Percentiles rank a stretch among this genome's conserved stretches.
Evolutionary conservation across 2,329 filamentous ascomycete genomes (phyloP).

Genomic region (Arthrobotrys musiformis): DNA sequence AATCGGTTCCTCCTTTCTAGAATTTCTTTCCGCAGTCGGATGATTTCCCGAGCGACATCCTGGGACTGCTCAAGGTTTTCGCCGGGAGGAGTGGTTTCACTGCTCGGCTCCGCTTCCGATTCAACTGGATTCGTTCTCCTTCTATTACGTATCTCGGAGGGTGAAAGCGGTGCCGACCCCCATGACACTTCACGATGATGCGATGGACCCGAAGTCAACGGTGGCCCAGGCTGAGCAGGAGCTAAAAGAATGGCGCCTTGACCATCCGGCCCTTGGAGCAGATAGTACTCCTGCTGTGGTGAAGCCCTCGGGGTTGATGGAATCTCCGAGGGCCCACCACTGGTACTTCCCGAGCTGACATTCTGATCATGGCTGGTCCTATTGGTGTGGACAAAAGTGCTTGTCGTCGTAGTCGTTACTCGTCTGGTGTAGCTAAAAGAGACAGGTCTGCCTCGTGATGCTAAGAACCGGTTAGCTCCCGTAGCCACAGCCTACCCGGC

Average conservation of each 20-base stretch:
- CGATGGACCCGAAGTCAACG: no score
- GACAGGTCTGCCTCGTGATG: neutral
- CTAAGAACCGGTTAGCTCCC: neutral
- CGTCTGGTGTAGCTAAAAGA: conserved; percentile 30
- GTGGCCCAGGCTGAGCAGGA: neutral
- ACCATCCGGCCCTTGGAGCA: conserved; percentile 38
- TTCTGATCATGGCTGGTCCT: neutral
- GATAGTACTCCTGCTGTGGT: conserved; percentile 22
- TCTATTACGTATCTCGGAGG: no score
- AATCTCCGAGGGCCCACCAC: neutral
- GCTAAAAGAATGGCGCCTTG: conserved; percentile 29
- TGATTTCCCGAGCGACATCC: neutral
- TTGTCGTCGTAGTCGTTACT: conserved; percentile 33
- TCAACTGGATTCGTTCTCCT: no score
- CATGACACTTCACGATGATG: no score
- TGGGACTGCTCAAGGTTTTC: neutral
- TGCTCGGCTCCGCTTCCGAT: neutral
- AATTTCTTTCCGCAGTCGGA: neutral
- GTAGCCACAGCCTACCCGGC: neutral
- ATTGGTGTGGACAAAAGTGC: conserved; percentile 7
- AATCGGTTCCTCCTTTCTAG: no score
- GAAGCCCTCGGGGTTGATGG: neutral
- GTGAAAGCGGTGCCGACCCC: no score
- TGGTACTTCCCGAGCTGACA: neutral
- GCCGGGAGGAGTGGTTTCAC: neutral